phyloP scores from a whole-genome alignment of 208 protist species.

The Crithidia acanthocephali region DNA sequence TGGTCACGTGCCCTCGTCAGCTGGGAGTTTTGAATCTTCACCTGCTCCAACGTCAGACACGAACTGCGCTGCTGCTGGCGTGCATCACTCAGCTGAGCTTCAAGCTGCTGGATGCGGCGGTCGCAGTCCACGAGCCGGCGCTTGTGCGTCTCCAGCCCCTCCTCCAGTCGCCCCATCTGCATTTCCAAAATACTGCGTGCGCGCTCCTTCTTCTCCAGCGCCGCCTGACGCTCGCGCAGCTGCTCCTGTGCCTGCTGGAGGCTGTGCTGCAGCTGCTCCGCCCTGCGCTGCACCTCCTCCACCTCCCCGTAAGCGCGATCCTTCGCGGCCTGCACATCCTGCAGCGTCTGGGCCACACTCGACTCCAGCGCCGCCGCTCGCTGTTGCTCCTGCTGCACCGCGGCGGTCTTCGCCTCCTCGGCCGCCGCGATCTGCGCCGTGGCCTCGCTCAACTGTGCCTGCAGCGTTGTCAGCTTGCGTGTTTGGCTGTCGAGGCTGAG shows the following conservation, averaged over 20 bases:
- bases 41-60: constrained; percentile 55
- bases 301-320: constrained; percentile 38
- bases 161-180: constrained; percentile 49
- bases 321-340: constrained; percentile 35
- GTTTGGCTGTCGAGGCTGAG: constrained; percentile 24
- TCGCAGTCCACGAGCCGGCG: constrained; percentile 50
- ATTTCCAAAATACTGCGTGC: constrained; percentile 41
- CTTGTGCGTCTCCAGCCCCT: constrained; percentile 64
- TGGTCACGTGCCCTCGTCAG: constrained; percentile 48
- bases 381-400: constrained; percentile 28
- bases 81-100: constrained; percentile 48
- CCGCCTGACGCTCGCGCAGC: constrained; percentile 29
- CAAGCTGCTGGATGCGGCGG: constrained; percentile 42
- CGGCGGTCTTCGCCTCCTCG: constrained; percentile 28
- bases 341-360: constrained; percentile 36
- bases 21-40: constrained; percentile 59
- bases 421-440: constrained; percentile 15
- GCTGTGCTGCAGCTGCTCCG: constrained; percentile 32
- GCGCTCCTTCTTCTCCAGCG: constrained; percentile 31
- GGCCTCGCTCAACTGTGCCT: constrained; percentile 35
- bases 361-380: constrained; percentile 29
- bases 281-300: constrained; percentile 36
- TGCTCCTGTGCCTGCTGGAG: constrained; percentile 32
- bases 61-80: constrained; percentile 44
- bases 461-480: constrained; percentile 24